Conservation (phyloP, 345 rosid genomes). For the Arabidopsis suecica region DNA sequence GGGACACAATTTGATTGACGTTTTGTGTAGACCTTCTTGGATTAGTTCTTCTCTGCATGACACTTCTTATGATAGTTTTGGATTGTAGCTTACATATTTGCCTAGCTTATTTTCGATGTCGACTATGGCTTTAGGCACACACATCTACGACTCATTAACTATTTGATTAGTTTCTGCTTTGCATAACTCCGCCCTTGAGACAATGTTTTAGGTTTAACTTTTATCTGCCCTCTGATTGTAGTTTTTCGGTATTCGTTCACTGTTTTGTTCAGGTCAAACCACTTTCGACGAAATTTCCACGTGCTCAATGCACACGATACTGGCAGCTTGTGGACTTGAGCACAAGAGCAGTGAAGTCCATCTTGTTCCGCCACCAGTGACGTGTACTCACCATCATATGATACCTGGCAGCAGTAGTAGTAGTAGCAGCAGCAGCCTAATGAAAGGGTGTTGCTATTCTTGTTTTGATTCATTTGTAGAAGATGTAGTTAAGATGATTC, state of each 20-base stretch:
- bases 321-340: constrained; percentile 89
- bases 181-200: not conserved
- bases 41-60: constrained; percentile 3
- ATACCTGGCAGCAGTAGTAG: constrained; percentile 50
- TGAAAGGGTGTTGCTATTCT: constrained; percentile 78
- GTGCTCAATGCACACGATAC: constrained; percentile 73
- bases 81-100: not conserved
- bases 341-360: constrained; percentile 71
- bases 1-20: not conserved
- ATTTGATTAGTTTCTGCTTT: constrained; percentile 6
- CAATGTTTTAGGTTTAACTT: not conserved
- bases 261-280: constrained; percentile 56
- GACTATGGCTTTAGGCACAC: not conserved
- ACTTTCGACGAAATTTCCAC: constrained; percentile 68
- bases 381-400: constrained; percentile 61
- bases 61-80: not conserved
- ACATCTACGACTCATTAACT: not conserved
- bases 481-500: constrained; percentile 79
- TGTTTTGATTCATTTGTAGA: constrained; percentile 88
- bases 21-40: not conserved
- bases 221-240: constrained; percentile 5
- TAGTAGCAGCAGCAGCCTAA: constrained; percentile 50
- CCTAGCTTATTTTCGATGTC: not conserved
- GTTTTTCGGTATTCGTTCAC: not conserved
- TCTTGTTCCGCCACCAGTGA: constrained; percentile 55